phyloP scores from a whole-genome alignment of 2,329 filamentous ascomycete genomes.

The Neonectria faginata region DNA sequence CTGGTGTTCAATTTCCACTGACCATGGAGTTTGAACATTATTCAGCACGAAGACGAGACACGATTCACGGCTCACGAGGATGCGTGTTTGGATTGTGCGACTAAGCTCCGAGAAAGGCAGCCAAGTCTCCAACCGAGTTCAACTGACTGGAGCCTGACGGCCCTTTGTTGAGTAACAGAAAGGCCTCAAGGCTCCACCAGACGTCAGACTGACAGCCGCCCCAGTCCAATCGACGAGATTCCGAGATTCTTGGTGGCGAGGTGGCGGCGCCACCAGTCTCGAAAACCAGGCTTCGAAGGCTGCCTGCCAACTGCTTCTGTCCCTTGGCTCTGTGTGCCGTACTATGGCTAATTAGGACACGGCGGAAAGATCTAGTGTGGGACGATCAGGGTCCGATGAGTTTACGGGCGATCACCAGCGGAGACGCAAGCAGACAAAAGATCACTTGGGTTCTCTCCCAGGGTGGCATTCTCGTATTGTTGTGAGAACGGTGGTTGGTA shows the following conservation, averaged over 20 bases:
- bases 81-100: conserved; percentile 6
- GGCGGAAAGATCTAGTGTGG: conserved; percentile 1
- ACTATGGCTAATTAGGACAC: not conserved
- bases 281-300: conserved; percentile 10
- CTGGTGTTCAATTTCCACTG: not conserved
- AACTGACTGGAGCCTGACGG: not conserved
- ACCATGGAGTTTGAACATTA: conserved; percentile 8
- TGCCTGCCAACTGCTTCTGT: not conserved
- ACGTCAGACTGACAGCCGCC: conserved; percentile 20
- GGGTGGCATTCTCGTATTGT: conserved; percentile 15
- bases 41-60: conserved; percentile 15
- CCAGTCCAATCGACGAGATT: conserved; percentile 8
- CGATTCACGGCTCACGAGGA: not conserved
- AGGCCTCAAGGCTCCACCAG: conserved; percentile 14
- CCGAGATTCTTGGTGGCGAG: conserved; percentile 12
- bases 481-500: conserved; percentile 17
- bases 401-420: conserved; percentile 3
- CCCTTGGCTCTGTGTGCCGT: conserved; percentile 4
- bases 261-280: conserved; percentile 10
- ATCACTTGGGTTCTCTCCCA: not conserved
- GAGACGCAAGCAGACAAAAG: conserved; percentile 1
- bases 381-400: conserved; percentile 20
- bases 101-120: conserved; percentile 19
- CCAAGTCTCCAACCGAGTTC: not conserved
- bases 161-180: conserved; percentile 16